phyloP scores from a whole-genome alignment of 106 monocot genomes.

The Apostasia ramifera region DNA sequence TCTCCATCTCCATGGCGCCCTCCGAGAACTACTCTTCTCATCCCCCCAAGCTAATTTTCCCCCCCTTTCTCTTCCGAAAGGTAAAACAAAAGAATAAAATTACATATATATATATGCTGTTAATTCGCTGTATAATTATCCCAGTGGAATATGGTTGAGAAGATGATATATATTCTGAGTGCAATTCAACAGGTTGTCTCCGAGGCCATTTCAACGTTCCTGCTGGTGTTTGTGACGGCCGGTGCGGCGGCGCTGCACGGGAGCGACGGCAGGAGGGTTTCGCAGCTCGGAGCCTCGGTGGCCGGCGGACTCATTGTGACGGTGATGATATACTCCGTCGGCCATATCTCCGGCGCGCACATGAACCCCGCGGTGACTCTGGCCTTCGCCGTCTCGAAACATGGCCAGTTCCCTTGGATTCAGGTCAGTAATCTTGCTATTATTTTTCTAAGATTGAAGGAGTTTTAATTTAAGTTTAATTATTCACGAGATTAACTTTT shows the following conservation, averaged over 20 bases:
- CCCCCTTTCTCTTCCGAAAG: slow-evolving; percentile 31
- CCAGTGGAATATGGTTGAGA: background rate
- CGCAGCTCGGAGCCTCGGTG: slow-evolving; percentile 45
- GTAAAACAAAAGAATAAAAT: background rate
- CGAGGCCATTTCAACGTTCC: slow-evolving; percentile 38
- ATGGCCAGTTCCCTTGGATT: slow-evolving; percentile 44
- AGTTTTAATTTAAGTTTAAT: too few species aligned
- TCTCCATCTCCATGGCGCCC: too few species aligned
- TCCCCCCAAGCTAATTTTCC: background rate
- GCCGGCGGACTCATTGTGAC: slow-evolving; percentile 52
- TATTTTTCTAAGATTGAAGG: too few species aligned
- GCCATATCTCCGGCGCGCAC: slow-evolving; percentile 7
- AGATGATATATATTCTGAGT: too few species aligned
- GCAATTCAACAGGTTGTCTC: slow-evolving; percentile 23
- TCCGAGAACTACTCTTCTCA: too few species aligned
- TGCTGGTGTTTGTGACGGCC: slow-evolving; percentile 49
- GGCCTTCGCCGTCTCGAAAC: slow-evolving; percentile 37
- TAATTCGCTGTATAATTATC: background rate
- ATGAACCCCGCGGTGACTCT: slow-evolving; percentile 65
- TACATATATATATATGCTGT: too few species aligned
- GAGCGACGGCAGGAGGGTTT: slow-evolving; percentile 6
- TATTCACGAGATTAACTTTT: too few species aligned
- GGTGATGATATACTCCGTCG: background rate
- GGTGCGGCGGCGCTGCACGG: slow-evolving; percentile 35
- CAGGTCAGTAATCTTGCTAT: slow-evolving; percentile 19